Conservation (phyloP, 2,329 filamentous ascomycete genomes). For the Graphiopsis chlorocephala region DNA sequence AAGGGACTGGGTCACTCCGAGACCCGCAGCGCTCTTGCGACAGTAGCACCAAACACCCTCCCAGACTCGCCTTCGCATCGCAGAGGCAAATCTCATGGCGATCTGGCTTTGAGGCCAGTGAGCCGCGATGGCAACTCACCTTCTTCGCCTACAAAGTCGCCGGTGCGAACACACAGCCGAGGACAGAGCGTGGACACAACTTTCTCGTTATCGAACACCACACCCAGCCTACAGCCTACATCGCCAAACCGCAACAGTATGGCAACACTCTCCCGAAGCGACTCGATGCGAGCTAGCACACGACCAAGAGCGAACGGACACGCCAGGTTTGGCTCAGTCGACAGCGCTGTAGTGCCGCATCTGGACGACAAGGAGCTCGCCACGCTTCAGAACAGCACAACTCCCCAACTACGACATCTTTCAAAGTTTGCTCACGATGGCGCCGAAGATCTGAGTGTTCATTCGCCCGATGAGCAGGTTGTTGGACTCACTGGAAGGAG, state of each 20-base stretch:
- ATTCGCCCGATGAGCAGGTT: slow-evolving; percentile 77
- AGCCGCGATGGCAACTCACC: slow-evolving; percentile 4
- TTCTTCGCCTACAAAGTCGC: slow-evolving; percentile 6
- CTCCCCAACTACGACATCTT: slow-evolving; percentile 85
- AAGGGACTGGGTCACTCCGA: slow-evolving; percentile 29
- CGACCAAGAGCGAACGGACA: slow-evolving; percentile 31
- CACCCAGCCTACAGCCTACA: neutral
- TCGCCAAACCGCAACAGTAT: slow-evolving; percentile 28
- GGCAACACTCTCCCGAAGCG: slow-evolving; percentile 36
- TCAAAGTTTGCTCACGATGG: slow-evolving; percentile 70
- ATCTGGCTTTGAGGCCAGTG: slow-evolving; percentile 1
- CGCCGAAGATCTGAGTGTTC: slow-evolving; percentile 77
- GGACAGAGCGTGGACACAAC: slow-evolving; percentile 9
- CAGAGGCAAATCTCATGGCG: slow-evolving; percentile 18
- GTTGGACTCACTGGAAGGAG: slow-evolving; percentile 81
- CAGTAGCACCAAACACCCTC: slow-evolving; percentile 31
- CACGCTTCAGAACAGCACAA: slow-evolving; percentile 81
- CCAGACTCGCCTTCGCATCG: slow-evolving; percentile 25
- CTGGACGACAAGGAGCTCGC: slow-evolving; percentile 61
- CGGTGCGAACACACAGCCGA: slow-evolving; percentile 2
- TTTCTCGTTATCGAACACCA: neutral
- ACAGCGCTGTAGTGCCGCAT: slow-evolving; percentile 27
- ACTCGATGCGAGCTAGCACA: slow-evolving; percentile 36
- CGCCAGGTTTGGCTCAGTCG: slow-evolving; percentile 33
- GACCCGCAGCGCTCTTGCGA: slow-evolving; percentile 29